These are phyloP conservation scores for Anastatica hierochuntica DNA, from an alignment of 345 rosid genomes.

Conservation along the genomic window DNA sequence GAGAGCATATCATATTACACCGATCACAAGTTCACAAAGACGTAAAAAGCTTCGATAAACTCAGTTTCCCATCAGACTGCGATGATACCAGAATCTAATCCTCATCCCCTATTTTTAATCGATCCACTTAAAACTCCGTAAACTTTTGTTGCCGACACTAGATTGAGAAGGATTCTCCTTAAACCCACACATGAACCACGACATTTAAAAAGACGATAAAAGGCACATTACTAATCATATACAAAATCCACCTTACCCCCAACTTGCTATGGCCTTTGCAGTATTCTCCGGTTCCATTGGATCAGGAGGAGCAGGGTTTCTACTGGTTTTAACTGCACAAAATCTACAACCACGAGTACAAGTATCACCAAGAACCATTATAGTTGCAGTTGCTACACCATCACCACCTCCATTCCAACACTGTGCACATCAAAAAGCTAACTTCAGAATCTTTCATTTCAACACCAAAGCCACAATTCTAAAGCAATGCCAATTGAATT, in stretches of 20 bases:
- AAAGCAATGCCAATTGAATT: too few species aligned
- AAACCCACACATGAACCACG: too few species aligned
- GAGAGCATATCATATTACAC: not conserved
- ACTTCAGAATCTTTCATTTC: not conserved
- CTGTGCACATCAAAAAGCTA: conserved; percentile 20
- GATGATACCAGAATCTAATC: too few species aligned
- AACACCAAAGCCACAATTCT: conserved; percentile 3
- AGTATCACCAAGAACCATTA: conserved; percentile 95
- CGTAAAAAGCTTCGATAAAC: too few species aligned
- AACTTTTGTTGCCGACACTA: too few species aligned
- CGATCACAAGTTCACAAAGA: not conserved
- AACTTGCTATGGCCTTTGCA: conserved; percentile 75
- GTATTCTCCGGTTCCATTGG: conserved; percentile 92
- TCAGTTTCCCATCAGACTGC: too few species aligned
- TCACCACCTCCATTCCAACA: conserved; percentile 99
- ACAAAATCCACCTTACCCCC: conserved; percentile 67
- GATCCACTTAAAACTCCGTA: too few species aligned
- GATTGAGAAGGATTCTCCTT: too few species aligned
- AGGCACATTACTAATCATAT: not conserved
- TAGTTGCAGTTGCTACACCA: conserved; percentile 92
- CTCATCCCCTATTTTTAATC: too few species aligned
- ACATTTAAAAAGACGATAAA: too few species aligned
- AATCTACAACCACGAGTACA: conserved; percentile 99
- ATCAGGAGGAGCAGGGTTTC: conserved; percentile 84
- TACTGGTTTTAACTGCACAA: conserved; percentile 96